A percentile compares a stretch with the other conserved stretches of the same genome.
These are phyloP conservation scores for Hanseniaspora occidentalis DNA, from an alignment of 805 yeast genomes.

Conservation along the genomic window DNA sequence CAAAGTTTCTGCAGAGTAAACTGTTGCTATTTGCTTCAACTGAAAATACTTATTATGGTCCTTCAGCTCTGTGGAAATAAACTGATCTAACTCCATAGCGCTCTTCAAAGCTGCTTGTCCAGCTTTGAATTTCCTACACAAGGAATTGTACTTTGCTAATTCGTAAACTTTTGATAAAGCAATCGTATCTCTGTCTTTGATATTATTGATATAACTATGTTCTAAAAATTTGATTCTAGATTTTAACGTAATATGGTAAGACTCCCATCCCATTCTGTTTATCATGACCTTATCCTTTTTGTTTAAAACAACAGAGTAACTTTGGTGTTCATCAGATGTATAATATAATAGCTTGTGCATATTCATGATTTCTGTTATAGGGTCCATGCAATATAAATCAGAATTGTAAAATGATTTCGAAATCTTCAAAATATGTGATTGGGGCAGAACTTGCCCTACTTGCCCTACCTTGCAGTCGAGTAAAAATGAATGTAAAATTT, in stretches of 20 bases:
- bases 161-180: conserved; percentile 3
- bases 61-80: not conserved
- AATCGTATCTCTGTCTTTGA: not conserved
- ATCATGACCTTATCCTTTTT: not conserved
- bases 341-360: not conserved
- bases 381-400: no score
- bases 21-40: conserved; percentile 12
- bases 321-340: not conserved
- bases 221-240: not conserved
- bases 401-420: not conserved
- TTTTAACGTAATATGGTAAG: not conserved
- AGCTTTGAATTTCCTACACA: conserved; percentile 1
- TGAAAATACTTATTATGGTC: not conserved
- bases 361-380: not conserved
- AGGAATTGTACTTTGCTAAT: conserved; percentile 1
- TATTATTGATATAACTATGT: not conserved
- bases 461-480: not conserved
- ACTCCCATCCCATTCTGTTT: not conserved
- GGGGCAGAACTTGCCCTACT: not conserved
- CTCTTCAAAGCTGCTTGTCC: conserved; percentile 5
- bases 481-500: not conserved
- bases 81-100: conserved; percentile 6
- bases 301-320: not conserved
- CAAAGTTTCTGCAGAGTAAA: conserved; percentile 44
- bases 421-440: no score